Evolutionary conservation across 2,329 filamentous ascomycete genomes (phyloP).

Genomic region (Myriosclerotinia curreyana): DNA sequence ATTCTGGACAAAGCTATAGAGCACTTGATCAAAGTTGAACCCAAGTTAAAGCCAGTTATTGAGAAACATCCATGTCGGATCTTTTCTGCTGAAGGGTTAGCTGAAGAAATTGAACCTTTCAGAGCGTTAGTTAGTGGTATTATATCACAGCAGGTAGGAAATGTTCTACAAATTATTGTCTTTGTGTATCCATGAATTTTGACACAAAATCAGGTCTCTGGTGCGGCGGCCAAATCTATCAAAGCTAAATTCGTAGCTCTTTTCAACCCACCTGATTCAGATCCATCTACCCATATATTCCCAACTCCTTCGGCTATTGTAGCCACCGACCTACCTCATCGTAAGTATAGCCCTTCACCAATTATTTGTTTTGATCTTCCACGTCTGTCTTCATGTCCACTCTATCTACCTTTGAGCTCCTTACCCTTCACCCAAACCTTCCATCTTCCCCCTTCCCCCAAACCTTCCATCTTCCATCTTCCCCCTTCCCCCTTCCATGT

Average conservation of each 20-base stretch:
- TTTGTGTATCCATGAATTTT: neutral
- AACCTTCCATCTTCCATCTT: conserved; percentile 74
- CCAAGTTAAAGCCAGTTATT: conserved; percentile 68
- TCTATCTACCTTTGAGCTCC: conserved; percentile 2
- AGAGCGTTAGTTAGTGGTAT: conserved; percentile 79
- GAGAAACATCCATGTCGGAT: conserved; percentile 72
- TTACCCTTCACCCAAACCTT: conserved; percentile 48
- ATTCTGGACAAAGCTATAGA: conserved; percentile 72
- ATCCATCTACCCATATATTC: conserved; percentile 49
- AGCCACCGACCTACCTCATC: conserved; percentile 52
- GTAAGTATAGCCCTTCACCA: neutral
- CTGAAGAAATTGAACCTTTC: conserved; percentile 85
- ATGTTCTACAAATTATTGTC: neutral
- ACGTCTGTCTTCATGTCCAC: neutral
- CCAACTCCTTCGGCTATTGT: conserved; percentile 75
- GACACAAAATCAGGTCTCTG: conserved; percentile 59
- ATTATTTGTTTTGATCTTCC: neutral
- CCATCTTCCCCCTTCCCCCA: conserved; percentile 72
- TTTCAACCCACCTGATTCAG: conserved; percentile 51
- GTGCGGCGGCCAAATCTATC: conserved; percentile 85
- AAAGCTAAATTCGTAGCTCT: conserved; percentile 78
- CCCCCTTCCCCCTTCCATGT: conserved; percentile 63
- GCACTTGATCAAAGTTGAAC: conserved; percentile 71
- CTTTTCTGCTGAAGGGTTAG: conserved; percentile 79
- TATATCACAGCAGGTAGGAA: conserved; percentile 76